A percentile compares a stretch with the other conserved stretches of the same genome.
These are phyloP conservation scores for Aquilaria sinensis DNA, from an alignment of 345 rosid genomes.

Conservation along the genomic window DNA sequence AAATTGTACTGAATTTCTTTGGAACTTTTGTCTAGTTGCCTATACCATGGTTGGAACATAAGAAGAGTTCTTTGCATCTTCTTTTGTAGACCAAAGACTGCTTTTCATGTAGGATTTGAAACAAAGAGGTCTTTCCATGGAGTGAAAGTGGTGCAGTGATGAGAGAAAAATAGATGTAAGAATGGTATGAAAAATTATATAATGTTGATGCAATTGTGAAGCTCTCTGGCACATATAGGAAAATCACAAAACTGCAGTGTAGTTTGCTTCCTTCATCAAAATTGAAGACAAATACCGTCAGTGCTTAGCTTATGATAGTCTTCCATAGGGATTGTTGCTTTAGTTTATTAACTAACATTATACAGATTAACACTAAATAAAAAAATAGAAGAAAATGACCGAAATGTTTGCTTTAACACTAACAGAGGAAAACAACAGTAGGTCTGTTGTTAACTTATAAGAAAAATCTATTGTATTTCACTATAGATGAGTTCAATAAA, in stretches of 20 bases:
- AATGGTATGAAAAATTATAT: slow-evolving; percentile 5
- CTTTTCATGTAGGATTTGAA: slow-evolving; percentile 72
- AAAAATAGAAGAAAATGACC: background rate
- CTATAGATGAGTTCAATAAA: too few species aligned
- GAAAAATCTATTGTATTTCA: too few species aligned
- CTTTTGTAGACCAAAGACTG: slow-evolving; percentile 85
- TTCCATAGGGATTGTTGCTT: too few species aligned
- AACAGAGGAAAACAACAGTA: too few species aligned
- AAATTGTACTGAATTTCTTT: slow-evolving; percentile 59
- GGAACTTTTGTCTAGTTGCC: slow-evolving; percentile 93
- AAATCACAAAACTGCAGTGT: too few species aligned
- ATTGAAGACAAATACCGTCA: too few species aligned
- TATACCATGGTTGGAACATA: slow-evolving; percentile 66
- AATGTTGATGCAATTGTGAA: slow-evolving; percentile 42
- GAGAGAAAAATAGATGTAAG: slow-evolving; percentile 16
- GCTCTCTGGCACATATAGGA: background rate
- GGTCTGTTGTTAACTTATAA: too few species aligned
- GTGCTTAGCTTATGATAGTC: too few species aligned
- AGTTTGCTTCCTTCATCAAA: too few species aligned
- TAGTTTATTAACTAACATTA: too few species aligned
- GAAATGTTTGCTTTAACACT: too few species aligned
- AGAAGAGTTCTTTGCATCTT: slow-evolving; percentile 85
- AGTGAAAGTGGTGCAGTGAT: background rate
- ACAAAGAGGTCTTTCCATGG: slow-evolving; percentile 85
- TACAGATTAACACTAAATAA: too few species aligned